Base-by-base conservation (phyloP, 305 asterid genomes). In the Rubia peregrina region DNA sequence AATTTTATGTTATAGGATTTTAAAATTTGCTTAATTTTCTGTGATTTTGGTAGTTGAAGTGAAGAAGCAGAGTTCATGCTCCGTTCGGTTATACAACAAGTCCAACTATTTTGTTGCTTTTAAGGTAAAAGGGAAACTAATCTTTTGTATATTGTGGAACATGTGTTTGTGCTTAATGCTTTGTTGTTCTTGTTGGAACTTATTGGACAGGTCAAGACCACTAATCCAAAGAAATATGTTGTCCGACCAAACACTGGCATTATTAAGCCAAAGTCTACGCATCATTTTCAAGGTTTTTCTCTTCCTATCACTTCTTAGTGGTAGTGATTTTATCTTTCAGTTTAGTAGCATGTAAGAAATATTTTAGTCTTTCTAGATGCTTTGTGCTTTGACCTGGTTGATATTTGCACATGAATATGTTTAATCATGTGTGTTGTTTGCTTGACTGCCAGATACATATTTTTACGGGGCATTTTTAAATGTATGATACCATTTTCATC, bases 51-150 rank as follows among this genome's bases (percentile, higher is more conserved):
- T 42, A 71, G 99, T 94, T 76, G 96, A 91, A 85, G 74, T 90
- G 88, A 89, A 78, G 91, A 91, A 87, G 88, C 97, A 91, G 86
- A 88, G 85, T 86, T 67, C 89, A 66, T 88, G 97, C 80, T 80
- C 89, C 70, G 75, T 94, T 85, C 85, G 75, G 77, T 80, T 94
- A 71, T 74, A 82, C 61, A 94, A 91, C 88, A 85, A 87, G 82
- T 80, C 95, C 10, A 84, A 85, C 70, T 73, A 80, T 61, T 64
- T 74, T 82, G 96, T 91, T 69, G 97, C 99, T 51, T 94, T 88
- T 82, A 94, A 94, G 99, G 99, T 94, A 82, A 56, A 13, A 42
- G 11, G 9, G 9, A 51, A 55, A 22, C 49, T 41, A 42, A 4
- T 57, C 13, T 73, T 16, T 62, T 24, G 38, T 42, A 38, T 49